Evolutionary conservation across 2,329 filamentous ascomycete genomes (phyloP).

Genomic region (Penicillium polonicum): DNA sequence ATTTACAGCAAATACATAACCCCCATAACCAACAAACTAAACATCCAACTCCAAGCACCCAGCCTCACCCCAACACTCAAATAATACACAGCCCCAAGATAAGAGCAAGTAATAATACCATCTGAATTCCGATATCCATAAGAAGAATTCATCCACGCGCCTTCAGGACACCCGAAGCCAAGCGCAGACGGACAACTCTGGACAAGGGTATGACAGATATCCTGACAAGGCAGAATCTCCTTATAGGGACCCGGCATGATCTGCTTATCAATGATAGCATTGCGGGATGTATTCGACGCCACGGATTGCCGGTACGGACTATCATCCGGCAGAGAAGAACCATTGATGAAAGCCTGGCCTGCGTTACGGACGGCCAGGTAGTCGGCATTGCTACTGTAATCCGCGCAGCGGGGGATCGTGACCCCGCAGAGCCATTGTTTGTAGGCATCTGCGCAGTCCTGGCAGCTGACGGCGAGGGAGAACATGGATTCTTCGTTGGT

Average conservation of each 20-base stretch:
- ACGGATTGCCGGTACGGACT: conserved; percentile 36
- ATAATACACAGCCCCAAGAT: conserved; percentile 59
- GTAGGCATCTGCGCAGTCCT: conserved; percentile 75
- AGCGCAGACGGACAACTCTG: conserved; percentile 77
- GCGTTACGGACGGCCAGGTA: conserved; percentile 71
- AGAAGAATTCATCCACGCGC: conserved; percentile 49
- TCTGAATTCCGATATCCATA: conserved; percentile 49
- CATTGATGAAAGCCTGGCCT: conserved; percentile 67
- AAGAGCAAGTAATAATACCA: conserved; percentile 58
- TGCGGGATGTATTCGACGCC: conserved; percentile 61
- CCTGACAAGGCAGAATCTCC: conserved; percentile 83
- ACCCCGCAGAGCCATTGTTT: conserved; percentile 95
- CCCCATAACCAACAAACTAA: conserved; percentile 16
- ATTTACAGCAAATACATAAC: conserved; percentile 1
- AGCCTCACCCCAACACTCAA: conserved; percentile 38
- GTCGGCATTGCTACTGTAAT: conserved; percentile 61
- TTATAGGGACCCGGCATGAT: conserved; percentile 88
- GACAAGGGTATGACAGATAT: conserved; percentile 83
- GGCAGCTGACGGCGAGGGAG: conserved; percentile 74
- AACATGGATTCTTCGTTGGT: conserved; percentile 71
- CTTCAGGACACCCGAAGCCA: conserved; percentile 70
- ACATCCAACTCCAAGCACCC: conserved; percentile 17
- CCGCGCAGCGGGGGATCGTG: conserved; percentile 86
- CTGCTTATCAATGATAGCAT: conserved; percentile 66
- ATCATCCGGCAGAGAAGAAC: conserved; percentile 52